Evolutionary conservation across 192 early-diverging fungal genomes (phyloP).

Genomic region (Backusella australiensis): DNA sequence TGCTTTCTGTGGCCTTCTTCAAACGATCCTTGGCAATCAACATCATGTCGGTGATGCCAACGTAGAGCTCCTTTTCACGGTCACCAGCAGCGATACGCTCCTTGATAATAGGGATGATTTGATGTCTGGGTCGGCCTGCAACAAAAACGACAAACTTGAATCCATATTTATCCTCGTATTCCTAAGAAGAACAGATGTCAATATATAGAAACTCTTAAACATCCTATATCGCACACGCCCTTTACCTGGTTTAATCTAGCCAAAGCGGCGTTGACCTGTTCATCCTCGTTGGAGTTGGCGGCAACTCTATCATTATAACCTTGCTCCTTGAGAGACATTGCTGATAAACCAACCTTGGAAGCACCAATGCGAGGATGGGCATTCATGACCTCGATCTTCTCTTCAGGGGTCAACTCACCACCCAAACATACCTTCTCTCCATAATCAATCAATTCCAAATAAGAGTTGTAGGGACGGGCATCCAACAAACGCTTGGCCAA

Average conservation of each 20-base stretch:
- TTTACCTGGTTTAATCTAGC: slow-evolving; percentile 60
- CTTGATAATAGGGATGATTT: slow-evolving; percentile 76
- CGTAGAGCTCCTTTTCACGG: slow-evolving; percentile 62
- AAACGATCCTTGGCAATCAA: slow-evolving; percentile 79
- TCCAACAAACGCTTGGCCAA: slow-evolving; percentile 70
- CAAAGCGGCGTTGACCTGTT: slow-evolving; percentile 54
- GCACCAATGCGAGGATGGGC: slow-evolving; percentile 90
- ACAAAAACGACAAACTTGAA: slow-evolving; percentile 88
- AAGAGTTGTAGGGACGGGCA: slow-evolving; percentile 69
- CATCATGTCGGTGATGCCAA: slow-evolving; percentile 76
- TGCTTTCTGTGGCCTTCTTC: slow-evolving; percentile 48
- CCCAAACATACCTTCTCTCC: slow-evolving; percentile 45
- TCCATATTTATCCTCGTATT: slow-evolving; percentile 74
- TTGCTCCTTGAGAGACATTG: slow-evolving; percentile 72
- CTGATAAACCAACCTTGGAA: slow-evolving; percentile 64
- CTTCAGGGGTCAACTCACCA: slow-evolving; percentile 52
- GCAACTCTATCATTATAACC: slow-evolving; percentile 43
- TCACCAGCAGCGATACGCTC: slow-evolving; percentile 62
- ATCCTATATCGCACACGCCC: neutral
- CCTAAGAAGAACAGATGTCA: neutral
- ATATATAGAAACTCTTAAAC: neutral
- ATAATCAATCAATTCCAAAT: slow-evolving; percentile 63
- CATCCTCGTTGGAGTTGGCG: slow-evolving; percentile 40
- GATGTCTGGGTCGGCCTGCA: slow-evolving; percentile 66
- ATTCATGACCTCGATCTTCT: slow-evolving; percentile 81